phyloP scores from a whole-genome alignment of 805 yeast genomes.

The Babjeviella inositovora region DNA sequence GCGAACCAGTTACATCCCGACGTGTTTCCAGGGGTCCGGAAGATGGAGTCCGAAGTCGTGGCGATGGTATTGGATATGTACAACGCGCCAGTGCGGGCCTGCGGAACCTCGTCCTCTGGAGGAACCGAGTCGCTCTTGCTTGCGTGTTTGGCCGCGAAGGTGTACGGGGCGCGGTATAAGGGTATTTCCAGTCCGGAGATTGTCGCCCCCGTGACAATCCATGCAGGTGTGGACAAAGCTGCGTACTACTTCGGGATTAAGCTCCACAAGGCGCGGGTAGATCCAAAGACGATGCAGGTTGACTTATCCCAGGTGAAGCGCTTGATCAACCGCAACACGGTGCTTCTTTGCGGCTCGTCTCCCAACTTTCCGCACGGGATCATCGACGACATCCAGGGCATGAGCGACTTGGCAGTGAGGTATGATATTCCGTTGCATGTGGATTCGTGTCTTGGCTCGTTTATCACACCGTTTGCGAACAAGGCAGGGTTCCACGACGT shows the following conservation, averaged over 20 bases:
- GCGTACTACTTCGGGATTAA: conserved; percentile 81
- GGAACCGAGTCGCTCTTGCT: conserved; percentile 88
- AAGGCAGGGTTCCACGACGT: conserved; percentile 31
- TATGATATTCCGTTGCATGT: conserved; percentile 82
- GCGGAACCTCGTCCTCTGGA: conserved; percentile 83
- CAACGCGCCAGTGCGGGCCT: conserved; percentile 58
- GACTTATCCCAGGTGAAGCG: conserved; percentile 44
- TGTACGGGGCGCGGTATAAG: conserved; percentile 39
- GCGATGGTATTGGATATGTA: conserved; percentile 74
- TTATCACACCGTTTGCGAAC: conserved; percentile 67
- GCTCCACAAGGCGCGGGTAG: conserved; percentile 66
- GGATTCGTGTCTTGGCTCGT: conserved; percentile 92
- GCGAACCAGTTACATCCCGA: conserved; percentile 96
- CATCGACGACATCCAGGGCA: conserved; percentile 69
- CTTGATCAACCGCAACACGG: conserved; percentile 65
- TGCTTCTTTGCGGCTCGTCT: conserved; percentile 80
- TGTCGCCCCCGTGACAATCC: conserved; percentile 78
- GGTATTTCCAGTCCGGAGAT: conserved; percentile 71
- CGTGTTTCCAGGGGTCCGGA: conserved; percentile 89
- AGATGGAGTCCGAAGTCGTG: conserved; percentile 93
- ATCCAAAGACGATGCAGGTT: conserved; percentile 50
- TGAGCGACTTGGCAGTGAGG: conserved; percentile 48
- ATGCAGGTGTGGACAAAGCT: conserved; percentile 93
- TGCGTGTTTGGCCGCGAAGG: conserved; percentile 81
- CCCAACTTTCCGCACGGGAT: conserved; percentile 97